phyloP scores from a whole-genome alignment of 1,139 yeast genomes.

The Kazachstania sp. region DNA sequence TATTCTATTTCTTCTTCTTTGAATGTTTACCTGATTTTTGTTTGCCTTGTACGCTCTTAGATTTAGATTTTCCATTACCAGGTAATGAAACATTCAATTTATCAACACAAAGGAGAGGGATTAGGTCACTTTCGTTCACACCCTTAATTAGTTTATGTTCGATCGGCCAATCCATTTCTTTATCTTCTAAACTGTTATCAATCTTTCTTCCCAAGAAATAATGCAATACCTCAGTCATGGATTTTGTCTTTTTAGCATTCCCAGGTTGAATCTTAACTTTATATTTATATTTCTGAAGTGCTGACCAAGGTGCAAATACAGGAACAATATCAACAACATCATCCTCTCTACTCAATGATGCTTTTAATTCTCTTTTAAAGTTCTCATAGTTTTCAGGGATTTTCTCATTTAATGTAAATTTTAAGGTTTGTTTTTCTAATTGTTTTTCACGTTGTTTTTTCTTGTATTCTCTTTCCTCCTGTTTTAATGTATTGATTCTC shows the following conservation, averaged over 20 bases:
- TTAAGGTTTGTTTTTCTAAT: constrained; percentile 44
- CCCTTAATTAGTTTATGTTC: constrained; percentile 53
- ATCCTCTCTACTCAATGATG: constrained; percentile 33
- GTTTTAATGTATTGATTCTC: constrained; percentile 33
- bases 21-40: neutral
- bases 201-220: constrained; percentile 50
- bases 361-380: constrained; percentile 34
- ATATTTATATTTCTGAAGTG: constrained; percentile 66
- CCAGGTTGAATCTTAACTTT: constrained; percentile 87
- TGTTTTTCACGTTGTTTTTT: constrained; percentile 39
- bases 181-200: constrained; percentile 44
- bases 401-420: constrained; percentile 35
- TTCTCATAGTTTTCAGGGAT: constrained; percentile 28
- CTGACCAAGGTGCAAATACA: constrained; percentile 87
- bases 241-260: constrained; percentile 78
- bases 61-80: constrained; percentile 17
- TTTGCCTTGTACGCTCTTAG: neutral
- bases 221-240: constrained; percentile 58
- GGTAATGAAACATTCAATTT: constrained; percentile 39
- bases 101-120: constrained; percentile 46
- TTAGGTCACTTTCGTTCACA: constrained; percentile 48
- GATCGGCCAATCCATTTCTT: constrained; percentile 59
- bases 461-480: constrained; percentile 32
- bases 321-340: constrained; percentile 60
- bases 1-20: neutral